These are phyloP conservation scores for Rhodotorula sp. DNA, from an alignment of 1,284 basidiomycete species.

Conservation along the genomic window DNA sequence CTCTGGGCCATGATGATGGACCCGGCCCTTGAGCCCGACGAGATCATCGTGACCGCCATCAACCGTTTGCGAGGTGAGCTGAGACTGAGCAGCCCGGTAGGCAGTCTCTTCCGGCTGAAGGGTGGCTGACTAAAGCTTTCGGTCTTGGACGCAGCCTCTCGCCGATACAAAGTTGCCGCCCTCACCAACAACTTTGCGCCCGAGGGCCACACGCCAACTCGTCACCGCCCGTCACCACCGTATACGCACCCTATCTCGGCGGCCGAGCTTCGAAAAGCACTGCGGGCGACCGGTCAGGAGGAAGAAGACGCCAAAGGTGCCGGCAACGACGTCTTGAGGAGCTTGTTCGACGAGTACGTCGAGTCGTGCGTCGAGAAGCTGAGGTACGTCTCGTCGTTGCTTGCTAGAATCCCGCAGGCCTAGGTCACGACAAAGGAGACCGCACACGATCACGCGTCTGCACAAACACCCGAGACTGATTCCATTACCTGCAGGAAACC, in stretches of 20 bases:
- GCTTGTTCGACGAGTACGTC: constrained; percentile 49
- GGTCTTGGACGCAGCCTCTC: constrained; percentile 38
- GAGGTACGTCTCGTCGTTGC: constrained; percentile 39
- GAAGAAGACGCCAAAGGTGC: constrained; percentile 13
- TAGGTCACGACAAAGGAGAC: no score
- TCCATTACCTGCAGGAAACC: constrained; percentile 47
- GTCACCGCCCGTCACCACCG: neutral
- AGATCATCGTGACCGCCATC: constrained; percentile 47
- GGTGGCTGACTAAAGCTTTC: neutral
- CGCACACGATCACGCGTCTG: no score
- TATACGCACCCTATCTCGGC: constrained; percentile 2
- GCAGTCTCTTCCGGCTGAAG: neutral
- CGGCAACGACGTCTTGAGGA: constrained; percentile 36
- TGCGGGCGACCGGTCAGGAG: neutral
- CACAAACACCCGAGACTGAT: neutral
- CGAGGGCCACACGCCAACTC: constrained; percentile 14
- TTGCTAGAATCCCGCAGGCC: neutral
- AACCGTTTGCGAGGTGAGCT: constrained; percentile 36
- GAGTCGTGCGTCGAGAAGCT: constrained; percentile 50
- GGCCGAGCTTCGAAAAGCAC: neutral
- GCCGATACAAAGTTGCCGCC: constrained; percentile 48
- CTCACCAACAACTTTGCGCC: constrained; percentile 50
- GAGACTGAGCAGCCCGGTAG: neutral
- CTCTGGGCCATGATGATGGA: constrained; percentile 51
- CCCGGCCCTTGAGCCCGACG: constrained; percentile 44